phyloP scores from a whole-genome alignment of 345 rosid genomes.

The Eucalyptus decipiens region DNA sequence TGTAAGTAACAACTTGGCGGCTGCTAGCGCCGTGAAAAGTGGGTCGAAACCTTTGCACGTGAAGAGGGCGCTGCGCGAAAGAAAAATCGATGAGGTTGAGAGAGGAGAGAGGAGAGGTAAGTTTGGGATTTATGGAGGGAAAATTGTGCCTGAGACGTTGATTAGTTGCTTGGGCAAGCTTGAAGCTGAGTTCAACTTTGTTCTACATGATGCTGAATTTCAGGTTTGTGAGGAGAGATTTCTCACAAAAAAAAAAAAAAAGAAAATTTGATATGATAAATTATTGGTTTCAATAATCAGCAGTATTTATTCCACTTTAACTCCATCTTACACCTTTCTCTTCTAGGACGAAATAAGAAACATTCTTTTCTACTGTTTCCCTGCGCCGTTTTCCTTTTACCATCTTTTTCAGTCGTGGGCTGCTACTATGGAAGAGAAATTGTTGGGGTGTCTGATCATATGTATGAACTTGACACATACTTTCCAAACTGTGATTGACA shows the following conservation, averaged over 20 bases:
- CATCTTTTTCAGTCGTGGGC: neutral
- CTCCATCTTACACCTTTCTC: neutral
- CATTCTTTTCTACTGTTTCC: neutral
- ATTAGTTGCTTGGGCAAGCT: conserved; percentile 33
- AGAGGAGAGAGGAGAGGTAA: conserved; percentile 6
- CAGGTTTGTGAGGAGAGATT: conserved; percentile 29
- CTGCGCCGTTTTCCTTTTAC: neutral
- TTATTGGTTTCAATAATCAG: no score
- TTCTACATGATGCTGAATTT: conserved; percentile 34
- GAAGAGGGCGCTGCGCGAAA: no score
- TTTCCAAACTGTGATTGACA: neutral
- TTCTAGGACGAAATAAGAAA: neutral
- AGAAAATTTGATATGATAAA: neutral
- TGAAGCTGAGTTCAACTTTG: conserved; percentile 42
- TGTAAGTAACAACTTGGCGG: neutral
- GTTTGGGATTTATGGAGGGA: conserved; percentile 76
- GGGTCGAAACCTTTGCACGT: neutral
- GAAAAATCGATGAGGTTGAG: neutral
- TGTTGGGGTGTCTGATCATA: neutral
- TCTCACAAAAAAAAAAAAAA: no score
- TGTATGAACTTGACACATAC: neutral
- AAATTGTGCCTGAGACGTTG: conserved; percentile 63
- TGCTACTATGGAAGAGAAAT: neutral
- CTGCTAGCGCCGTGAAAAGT: neutral
- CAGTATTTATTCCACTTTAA: neutral